Evolutionary conservation across 345 rosid genomes (phyloP).

Genomic region (Cardamine occulta): DNA sequence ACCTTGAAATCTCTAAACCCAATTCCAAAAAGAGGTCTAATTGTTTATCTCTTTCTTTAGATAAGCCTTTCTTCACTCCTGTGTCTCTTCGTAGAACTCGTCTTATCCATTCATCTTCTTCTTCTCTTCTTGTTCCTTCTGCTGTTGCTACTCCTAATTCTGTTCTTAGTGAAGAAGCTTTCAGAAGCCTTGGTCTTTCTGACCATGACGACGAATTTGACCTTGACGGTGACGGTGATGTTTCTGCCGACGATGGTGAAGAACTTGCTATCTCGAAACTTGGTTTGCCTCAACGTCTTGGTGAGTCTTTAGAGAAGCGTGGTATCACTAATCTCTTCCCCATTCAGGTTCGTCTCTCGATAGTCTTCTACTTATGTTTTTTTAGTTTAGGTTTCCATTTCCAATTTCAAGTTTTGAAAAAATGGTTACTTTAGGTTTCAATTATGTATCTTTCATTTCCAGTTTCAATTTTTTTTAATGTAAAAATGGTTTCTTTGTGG

Average conservation of each 20-base stretch:
- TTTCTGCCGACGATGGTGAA: constrained; percentile 42
- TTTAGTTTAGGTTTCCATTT: not conserved
- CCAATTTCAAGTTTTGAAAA: not conserved
- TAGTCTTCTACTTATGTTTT: not conserved
- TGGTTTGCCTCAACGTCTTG: constrained; percentile 78
- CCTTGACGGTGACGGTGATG: constrained; percentile 28
- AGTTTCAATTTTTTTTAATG: not conserved
- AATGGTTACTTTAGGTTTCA: constrained; percentile 12
- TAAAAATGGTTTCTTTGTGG: constrained; percentile 12
- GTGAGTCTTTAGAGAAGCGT: constrained; percentile 69
- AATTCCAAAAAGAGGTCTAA: constrained; percentile 34
- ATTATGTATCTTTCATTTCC: not conserved
- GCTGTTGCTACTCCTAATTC: constrained; percentile 82
- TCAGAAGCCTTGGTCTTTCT: constrained; percentile 63
- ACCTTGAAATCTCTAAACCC: constrained; percentile 47
- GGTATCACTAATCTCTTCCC: constrained; percentile 96
- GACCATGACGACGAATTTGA: constrained; percentile 41
- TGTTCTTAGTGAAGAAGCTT: constrained; percentile 87
- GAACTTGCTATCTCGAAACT: constrained; percentile 75
- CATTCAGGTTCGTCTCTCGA: constrained; percentile 62
- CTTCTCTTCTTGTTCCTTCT: constrained; percentile 51
- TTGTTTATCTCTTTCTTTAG: constrained; percentile 37
- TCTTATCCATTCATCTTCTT: constrained; percentile 39
- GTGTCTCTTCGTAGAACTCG: constrained; percentile 36
- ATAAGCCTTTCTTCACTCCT: constrained; percentile 42